A percentile compares a stretch with the other conserved stretches of the same genome.
These are phyloP conservation scores for Acanthochlamys bracteata DNA, from an alignment of 106 monocot species.

Conservation along the genomic window DNA sequence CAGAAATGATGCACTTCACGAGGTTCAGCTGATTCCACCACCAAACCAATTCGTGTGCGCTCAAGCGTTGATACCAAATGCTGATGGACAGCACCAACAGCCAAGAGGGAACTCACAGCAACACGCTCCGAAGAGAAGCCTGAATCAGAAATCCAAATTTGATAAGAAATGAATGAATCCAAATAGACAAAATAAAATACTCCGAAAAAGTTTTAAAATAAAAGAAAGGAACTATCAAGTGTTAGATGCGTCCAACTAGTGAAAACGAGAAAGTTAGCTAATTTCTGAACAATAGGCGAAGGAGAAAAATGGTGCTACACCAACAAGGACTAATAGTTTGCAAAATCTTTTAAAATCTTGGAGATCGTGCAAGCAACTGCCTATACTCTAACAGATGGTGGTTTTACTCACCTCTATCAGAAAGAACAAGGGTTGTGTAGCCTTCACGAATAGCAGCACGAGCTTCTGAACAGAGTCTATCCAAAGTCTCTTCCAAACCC, in stretches of 20 bases:
- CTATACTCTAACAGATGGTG: too few species aligned
- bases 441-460: slow-evolving; percentile 74
- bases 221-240: too few species aligned
- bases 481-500: slow-evolving; percentile 80
- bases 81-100: slow-evolving; percentile 97
- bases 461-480: slow-evolving; percentile 87
- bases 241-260: too few species aligned
- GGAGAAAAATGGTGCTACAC: too few species aligned
- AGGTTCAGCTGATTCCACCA: slow-evolving; percentile 97
- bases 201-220: too few species aligned
- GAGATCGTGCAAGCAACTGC: too few species aligned
- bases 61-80: slow-evolving; percentile 91
- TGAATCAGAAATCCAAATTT: slow-evolving; percentile 13
- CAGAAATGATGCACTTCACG: slow-evolving; percentile 99
- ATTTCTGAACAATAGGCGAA: too few species aligned
- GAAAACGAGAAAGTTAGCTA: too few species aligned
- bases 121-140: slow-evolving; percentile 79
- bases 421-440: slow-evolving; percentile 76
- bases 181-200: too few species aligned
- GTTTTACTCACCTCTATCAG: slow-evolving; percentile 78
- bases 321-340: too few species aligned
- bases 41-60: slow-evolving; percentile 74
- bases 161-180: too few species aligned
- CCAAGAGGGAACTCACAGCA: slow-evolving; percentile 91
- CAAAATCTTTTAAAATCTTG: too few species aligned